phyloP scores from a whole-genome alignment of 2,329 filamentous ascomycete species.

The Cercospora brassicicola region DNA sequence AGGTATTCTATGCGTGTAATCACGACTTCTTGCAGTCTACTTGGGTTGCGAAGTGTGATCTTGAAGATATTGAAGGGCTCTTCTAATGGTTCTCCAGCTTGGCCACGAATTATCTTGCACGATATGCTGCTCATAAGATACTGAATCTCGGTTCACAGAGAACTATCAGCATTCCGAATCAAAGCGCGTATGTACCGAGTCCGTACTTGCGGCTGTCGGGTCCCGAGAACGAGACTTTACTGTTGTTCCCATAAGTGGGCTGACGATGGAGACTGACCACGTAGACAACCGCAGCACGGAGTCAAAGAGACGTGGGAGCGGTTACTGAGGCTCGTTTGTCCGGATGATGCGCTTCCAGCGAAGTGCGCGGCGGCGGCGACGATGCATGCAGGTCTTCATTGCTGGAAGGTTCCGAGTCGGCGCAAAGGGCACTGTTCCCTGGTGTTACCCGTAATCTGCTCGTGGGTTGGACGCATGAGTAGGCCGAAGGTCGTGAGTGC shows the following conservation, averaged over 20 bases:
- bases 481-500: not conserved
- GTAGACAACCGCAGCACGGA: not conserved
- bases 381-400: not conserved
- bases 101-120: not conserved
- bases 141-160: not conserved
- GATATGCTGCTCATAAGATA: not conserved
- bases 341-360: not conserved
- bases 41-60: not conserved
- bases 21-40: not conserved
- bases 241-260: not conserved
- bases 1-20: not conserved
- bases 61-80: not conserved
- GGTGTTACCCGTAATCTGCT: not conserved
- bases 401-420: not conserved
- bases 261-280: not conserved
- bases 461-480: not conserved
- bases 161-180: not conserved
- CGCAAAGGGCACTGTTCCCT: not conserved
- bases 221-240: no score
- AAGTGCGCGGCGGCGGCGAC: not conserved
- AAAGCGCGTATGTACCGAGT: not conserved
- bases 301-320: not conserved
- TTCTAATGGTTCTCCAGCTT: not conserved
- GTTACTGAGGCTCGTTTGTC: not conserved
- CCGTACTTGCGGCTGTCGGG: not conserved